These are phyloP conservation scores for Sequoiadendron giganteum DNA, from an alignment of 75 land plant genomes.

Conservation along the genomic window DNA sequence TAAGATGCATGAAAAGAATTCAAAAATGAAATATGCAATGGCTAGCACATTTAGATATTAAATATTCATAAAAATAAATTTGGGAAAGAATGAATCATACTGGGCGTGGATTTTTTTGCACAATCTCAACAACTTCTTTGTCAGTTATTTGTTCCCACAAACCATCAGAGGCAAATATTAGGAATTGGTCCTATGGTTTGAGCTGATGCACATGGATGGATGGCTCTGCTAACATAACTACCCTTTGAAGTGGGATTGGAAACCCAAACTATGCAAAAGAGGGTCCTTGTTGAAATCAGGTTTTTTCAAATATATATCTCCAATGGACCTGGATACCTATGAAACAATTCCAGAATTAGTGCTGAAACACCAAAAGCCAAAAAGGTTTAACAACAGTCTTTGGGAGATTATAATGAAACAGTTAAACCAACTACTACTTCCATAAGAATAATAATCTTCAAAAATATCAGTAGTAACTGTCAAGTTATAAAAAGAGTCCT, in stretches of 20 bases:
- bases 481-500: not conserved
- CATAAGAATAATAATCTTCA: not conserved
- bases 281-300: constrained; percentile 68
- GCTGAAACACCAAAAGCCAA: not conserved
- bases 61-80: not conserved
- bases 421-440: not conserved
- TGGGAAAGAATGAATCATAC: not conserved
- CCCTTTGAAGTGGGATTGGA: constrained; percentile 51
- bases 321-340: constrained; percentile 83
- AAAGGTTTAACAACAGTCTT: not conserved
- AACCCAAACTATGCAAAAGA: constrained; percentile 39
- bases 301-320: constrained; percentile 78
- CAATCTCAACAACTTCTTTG: constrained; percentile 47
- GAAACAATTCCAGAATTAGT: constrained; percentile 2
- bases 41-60: not conserved
- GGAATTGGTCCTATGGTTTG: constrained; percentile 53
- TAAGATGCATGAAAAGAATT: not conserved
- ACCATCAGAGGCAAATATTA: constrained; percentile 86
- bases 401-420: not conserved
- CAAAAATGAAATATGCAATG: not conserved
- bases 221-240: constrained; percentile 72
- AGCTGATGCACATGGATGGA: constrained; percentile 50
- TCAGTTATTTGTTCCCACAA: constrained; percentile 53
- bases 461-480: not conserved
- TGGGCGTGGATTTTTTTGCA: constrained; percentile 34